Conservation (phyloP, 371 early-diverging fungal genomes). For the Lichtheimia hyalospora region DNA sequence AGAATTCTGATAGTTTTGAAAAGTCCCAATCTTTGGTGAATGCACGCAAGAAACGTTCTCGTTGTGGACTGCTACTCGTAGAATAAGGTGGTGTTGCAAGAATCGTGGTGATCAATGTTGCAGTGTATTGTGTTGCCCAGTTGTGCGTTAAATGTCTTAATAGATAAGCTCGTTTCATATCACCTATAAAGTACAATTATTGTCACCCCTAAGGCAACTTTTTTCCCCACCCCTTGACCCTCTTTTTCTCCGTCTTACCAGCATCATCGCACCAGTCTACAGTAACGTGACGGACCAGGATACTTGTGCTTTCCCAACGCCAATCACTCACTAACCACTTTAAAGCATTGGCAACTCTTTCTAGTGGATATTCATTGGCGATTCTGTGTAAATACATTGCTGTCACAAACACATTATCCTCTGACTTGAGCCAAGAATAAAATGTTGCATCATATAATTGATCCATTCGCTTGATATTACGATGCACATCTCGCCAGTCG, state of each 20-base stretch:
- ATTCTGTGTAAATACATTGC: conserved; percentile 72
- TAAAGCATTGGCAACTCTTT: conserved; percentile 68
- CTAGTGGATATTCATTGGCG: conserved; percentile 71
- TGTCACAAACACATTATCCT: conserved; percentile 73
- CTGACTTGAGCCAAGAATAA: conserved; percentile 71
- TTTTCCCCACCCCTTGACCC: too few relatives aligned
- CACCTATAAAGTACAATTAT: conserved; percentile 25
- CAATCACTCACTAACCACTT: conserved; percentile 72
- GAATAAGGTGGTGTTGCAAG: conserved; percentile 39
- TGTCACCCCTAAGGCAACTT: too few relatives aligned
- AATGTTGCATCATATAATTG: conserved; percentile 73
- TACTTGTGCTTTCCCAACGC: conserved; percentile 67
- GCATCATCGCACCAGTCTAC: conserved; percentile 60
- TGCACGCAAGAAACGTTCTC: conserved; percentile 65
- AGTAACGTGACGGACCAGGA: conserved; percentile 66
- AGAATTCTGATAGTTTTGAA: conserved; percentile 75
- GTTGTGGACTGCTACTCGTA: conserved; percentile 32
- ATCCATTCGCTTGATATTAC: conserved; percentile 73
- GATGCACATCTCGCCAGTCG: conserved; percentile 68
- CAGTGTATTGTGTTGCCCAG: conserved; percentile 63
- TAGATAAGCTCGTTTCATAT: conserved; percentile 53
- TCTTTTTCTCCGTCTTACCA: conserved; percentile 14
- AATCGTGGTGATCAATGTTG: conserved; percentile 47
- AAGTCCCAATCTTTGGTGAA: conserved; percentile 78
- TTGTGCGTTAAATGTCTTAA: conserved; percentile 55